Evolutionary conservation across 352 stramenopile species (phyloP).

Genomic region (Aphanomyces cochlioides): DNA sequence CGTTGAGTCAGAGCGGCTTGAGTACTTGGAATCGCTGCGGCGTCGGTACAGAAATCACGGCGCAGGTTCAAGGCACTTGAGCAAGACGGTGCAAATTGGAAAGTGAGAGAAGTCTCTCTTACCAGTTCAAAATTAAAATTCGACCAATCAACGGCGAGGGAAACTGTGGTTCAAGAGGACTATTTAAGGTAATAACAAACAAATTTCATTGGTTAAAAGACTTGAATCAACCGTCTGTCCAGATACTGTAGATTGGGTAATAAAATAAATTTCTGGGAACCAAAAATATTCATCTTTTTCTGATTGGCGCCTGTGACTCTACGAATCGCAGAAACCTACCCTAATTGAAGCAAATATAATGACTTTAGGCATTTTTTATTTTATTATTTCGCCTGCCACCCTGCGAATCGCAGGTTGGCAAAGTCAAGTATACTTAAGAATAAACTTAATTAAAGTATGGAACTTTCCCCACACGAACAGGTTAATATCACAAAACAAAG

Average conservation of each 20-base stretch:
- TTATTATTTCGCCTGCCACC: conserved; percentile 2
- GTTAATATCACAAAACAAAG: too few relatives aligned
- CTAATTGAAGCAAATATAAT: conserved; percentile 12
- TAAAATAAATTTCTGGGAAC: conserved; percentile 3
- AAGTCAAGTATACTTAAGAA: too few relatives aligned
- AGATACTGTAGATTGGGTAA: background rate
- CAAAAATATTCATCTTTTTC: too few relatives aligned
- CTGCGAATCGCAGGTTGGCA: background rate
- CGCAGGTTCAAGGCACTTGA: background rate
- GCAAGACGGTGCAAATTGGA: background rate
- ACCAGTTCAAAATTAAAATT: background rate
- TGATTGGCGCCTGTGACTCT: background rate
- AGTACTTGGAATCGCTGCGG: background rate
- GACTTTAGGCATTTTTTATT: conserved; percentile 6
- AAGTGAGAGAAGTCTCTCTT: conserved; percentile 4
- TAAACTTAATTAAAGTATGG: too few relatives aligned
- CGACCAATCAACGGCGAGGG: background rate
- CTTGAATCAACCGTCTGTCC: too few relatives aligned
- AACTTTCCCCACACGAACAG: too few relatives aligned
- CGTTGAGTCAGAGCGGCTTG: background rate
- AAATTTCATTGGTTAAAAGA: too few relatives aligned
- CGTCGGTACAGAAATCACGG: background rate
- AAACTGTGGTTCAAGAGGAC: background rate
- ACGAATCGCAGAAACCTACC: background rate
- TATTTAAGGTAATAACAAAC: conserved; percentile 4